Percentiles rank a stretch among this genome's conserved stretches.
These are phyloP conservation scores for Polysphondylium violaceum DNA, from an alignment of 78 protist species.

Conservation along the genomic window DNA sequence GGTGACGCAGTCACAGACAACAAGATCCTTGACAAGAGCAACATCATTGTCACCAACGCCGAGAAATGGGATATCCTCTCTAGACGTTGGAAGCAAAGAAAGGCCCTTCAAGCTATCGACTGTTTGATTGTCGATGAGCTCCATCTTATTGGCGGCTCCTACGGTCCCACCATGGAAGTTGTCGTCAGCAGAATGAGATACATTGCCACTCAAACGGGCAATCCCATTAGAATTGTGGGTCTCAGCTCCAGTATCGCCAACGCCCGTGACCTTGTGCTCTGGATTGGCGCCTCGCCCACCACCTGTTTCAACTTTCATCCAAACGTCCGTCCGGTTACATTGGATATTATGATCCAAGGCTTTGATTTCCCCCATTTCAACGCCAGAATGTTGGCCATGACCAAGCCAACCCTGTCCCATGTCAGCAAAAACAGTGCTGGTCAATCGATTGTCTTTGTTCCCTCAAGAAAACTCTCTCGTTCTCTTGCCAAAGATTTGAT, in stretches of 20 bases:
- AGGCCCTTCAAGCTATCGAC: slow-evolving; percentile 78
- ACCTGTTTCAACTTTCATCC: slow-evolving; percentile 96
- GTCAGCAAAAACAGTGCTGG: slow-evolving; percentile 59
- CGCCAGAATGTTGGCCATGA: slow-evolving; percentile 93
- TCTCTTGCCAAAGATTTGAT: slow-evolving; percentile 84
- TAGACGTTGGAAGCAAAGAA: slow-evolving; percentile 94
- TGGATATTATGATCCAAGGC: slow-evolving; percentile 94
- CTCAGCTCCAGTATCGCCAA: slow-evolving; percentile 92
- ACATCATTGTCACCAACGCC: slow-evolving; percentile 92
- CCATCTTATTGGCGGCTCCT: slow-evolving; percentile 94
- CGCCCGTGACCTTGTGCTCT: slow-evolving; percentile 88
- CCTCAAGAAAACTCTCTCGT: slow-evolving; percentile 88
- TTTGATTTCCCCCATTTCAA: slow-evolving; percentile 84
- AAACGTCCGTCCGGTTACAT: slow-evolving; percentile 96
- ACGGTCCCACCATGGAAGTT: slow-evolving; percentile 93
- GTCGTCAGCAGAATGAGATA: slow-evolving; percentile 94
- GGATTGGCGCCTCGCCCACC: slow-evolving; percentile 87
- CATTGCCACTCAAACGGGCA: slow-evolving; percentile 85
- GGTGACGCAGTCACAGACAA: slow-evolving; percentile 96
- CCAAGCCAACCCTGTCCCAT: slow-evolving; percentile 90
- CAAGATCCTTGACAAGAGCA: slow-evolving; percentile 86
- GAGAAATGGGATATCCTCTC: slow-evolving; percentile 96
- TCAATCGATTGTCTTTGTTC: slow-evolving; percentile 93
- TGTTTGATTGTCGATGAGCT: slow-evolving; percentile 96
- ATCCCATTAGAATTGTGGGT: slow-evolving; percentile 90